These are phyloP conservation scores for Cyberlindnera galapagoensis DNA, from an alignment of 805 yeast species.

Conservation along the genomic window DNA sequence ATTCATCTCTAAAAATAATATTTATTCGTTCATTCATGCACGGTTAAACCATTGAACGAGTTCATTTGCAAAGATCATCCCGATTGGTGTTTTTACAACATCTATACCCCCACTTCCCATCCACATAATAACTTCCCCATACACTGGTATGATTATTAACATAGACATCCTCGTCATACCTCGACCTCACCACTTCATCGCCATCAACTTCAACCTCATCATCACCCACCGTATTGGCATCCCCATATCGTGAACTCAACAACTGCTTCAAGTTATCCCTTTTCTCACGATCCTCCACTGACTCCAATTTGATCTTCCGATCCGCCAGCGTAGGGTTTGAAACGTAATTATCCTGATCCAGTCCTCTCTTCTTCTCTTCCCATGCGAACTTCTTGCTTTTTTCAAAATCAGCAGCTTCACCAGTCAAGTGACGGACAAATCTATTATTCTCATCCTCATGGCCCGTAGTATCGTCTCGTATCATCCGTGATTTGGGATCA, in stretches of 20 bases:
- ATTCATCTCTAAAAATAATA: no score
- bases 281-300: conserved; percentile 24
- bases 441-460: conserved; percentile 32
- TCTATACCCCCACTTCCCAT: conserved; percentile 38
- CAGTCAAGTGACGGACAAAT: conserved; percentile 48
- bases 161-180: conserved; percentile 31
- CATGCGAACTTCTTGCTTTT: conserved; percentile 45
- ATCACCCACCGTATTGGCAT: conserved; percentile 9
- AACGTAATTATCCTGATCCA: conserved; percentile 23
- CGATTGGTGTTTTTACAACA: conserved; percentile 33
- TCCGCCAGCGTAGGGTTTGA: conserved; percentile 44
- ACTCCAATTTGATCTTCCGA: conserved; percentile 29
- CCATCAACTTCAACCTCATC: conserved; percentile 8
- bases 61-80: conserved; percentile 27
- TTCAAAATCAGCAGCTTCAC: conserved; percentile 51
- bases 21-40: no score
- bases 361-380: conserved; percentile 30
- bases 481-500: conserved; percentile 47
- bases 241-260: conserved; percentile 34
- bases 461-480: conserved; percentile 28
- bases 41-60: no score
- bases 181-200: conserved; percentile 18
- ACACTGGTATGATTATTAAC: conserved; percentile 34
- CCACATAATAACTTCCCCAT: conserved; percentile 38
- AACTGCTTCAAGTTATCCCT: conserved; percentile 26